Conservation (phyloP, 257 asterid species). For the Voacanga thouarsii region DNA sequence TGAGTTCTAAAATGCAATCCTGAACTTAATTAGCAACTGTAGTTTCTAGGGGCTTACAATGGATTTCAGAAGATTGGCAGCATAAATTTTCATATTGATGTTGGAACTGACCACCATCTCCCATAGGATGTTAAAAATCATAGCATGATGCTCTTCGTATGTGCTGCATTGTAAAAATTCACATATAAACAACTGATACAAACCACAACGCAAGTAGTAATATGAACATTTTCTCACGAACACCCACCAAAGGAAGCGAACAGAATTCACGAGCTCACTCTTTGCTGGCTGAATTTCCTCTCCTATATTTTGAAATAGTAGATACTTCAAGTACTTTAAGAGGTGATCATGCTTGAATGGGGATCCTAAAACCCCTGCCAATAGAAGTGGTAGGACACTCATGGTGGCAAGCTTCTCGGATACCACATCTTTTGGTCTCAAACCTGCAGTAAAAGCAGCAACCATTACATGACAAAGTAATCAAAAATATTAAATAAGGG, state of each 20-base stretch:
- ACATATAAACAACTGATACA: slow-evolving; percentile 3
- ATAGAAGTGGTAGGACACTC: slow-evolving; percentile 86
- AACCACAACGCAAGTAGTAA: slow-evolving; percentile 4
- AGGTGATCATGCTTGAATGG: slow-evolving; percentile 66
- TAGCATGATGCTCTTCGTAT: slow-evolving; percentile 69
- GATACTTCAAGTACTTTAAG: slow-evolving; percentile 63
- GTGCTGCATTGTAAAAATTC: slow-evolving; percentile 59
- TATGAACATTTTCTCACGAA: slow-evolving; percentile 13
- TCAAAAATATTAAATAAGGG: background rate
- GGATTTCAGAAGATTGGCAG: slow-evolving; percentile 85
- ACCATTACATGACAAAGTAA: slow-evolving; percentile 10
- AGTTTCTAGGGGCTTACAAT: slow-evolving; percentile 48
- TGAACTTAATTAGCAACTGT: background rate
- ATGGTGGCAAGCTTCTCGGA: slow-evolving; percentile 70
- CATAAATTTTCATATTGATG: slow-evolving; percentile 60
- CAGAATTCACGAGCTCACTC: slow-evolving; percentile 67
- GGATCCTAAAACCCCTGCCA: slow-evolving; percentile 94
- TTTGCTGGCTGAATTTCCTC: slow-evolving; percentile 58
- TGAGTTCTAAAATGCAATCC: slow-evolving; percentile 5
- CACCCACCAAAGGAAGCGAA: slow-evolving; percentile 88
- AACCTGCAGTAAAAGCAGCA: slow-evolving; percentile 40
- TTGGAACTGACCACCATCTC: slow-evolving; percentile 89
- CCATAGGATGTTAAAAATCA: slow-evolving; percentile 87
- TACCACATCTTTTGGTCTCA: slow-evolving; percentile 67
- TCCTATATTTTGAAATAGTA: slow-evolving; percentile 59